A percentile compares a stretch with the other conserved stretches of the same genome.
phyloP scores from a whole-genome alignment of 805 yeast genomes.

The Nakazawaea holstii region DNA sequence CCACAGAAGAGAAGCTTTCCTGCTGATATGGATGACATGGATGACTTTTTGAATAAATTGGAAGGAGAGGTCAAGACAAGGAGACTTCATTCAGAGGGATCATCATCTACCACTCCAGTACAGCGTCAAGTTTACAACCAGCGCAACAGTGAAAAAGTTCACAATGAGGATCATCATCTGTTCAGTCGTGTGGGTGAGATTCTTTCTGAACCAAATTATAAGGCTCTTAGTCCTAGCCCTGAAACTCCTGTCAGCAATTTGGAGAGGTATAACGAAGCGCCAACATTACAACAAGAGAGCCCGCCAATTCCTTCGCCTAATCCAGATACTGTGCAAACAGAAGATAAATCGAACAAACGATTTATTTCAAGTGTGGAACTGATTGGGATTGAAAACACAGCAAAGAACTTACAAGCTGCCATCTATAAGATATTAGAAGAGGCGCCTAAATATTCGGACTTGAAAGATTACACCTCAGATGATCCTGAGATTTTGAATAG shows the following conservation, averaged over 20 bases:
- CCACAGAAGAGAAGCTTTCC: background rate
- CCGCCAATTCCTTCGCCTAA: background rate
- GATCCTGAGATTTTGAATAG: background rate
- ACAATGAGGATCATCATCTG: no score
- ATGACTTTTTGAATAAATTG: background rate
- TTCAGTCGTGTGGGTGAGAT: no score
- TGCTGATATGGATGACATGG: background rate
- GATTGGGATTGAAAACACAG: background rate
- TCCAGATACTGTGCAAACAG: background rate
- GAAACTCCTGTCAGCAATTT: no score
- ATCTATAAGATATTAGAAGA: background rate
- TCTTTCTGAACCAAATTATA: no score
- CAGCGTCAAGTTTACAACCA: no score
- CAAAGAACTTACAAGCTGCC: background rate
- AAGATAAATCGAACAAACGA: background rate
- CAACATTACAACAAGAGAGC: no score
- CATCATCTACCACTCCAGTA: background rate
- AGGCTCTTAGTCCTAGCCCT: no score
- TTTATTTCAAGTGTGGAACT: background rate
- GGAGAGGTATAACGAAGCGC: no score
- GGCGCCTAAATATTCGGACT: background rate
- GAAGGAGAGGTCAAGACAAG: background rate
- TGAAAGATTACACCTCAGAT: background rate
- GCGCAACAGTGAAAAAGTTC: no score
- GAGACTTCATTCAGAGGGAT: background rate